A percentile compares a stretch with the other conserved stretches of the same genome.
Conservation (phyloP, 805 yeast genomes). For the Saccharomycopsis olivae region DNA sequence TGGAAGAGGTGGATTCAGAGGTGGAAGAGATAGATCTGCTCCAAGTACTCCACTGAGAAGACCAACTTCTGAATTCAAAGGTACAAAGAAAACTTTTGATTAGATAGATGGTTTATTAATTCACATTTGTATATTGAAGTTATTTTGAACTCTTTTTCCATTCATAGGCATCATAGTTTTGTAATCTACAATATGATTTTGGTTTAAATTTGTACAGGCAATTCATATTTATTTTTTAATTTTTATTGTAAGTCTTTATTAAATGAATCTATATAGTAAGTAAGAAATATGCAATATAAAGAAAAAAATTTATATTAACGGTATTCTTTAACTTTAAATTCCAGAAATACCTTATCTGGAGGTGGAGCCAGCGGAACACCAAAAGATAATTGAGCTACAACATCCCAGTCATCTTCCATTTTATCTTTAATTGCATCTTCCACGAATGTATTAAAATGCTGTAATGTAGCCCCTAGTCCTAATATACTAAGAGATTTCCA, state of each 20-base stretch:
- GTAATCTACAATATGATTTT: no score
- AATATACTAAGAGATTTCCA: conserved; percentile 38
- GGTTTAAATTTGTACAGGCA: no score
- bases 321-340: conserved; percentile 29
- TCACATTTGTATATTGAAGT: no score
- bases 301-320: no score
- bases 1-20: conserved; percentile 23
- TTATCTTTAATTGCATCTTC: conserved; percentile 30
- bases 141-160: no score
- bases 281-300: no score
- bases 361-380: conserved; percentile 32
- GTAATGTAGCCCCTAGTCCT: conserved; percentile 41
- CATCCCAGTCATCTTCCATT: conserved; percentile 31
- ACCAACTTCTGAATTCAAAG: conserved; percentile 57
- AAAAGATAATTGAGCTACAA: conserved; percentile 40
- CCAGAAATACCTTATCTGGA: conserved; percentile 31
- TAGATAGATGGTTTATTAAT: conserved; percentile 27
- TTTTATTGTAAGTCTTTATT: no score
- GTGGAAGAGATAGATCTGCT: conserved; percentile 28
- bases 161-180: no score
- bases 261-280: no score
- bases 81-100: conserved; percentile 76
- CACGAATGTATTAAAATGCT: conserved; percentile 40
- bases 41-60: conserved; percentile 43
- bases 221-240: no score